Percentiles rank a stretch among this genome's conserved stretches.
These are phyloP conservation scores for Lavandula angustifolia DNA, from an alignment of 257 asterid genomes.

Conservation along the genomic window DNA sequence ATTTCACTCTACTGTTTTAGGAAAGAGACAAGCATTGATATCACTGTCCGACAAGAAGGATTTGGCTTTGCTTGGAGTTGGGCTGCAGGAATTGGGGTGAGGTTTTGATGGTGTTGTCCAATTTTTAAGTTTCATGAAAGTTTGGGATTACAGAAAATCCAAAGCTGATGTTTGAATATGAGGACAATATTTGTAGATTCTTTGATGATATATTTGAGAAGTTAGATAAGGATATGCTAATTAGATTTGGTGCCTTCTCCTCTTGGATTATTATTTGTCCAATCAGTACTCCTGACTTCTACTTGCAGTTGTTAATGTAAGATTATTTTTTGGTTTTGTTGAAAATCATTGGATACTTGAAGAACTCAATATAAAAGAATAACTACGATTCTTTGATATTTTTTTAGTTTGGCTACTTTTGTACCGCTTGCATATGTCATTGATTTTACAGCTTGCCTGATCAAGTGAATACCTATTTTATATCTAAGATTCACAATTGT, in stretches of 20 bases:
- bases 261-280: slow-evolving; percentile 3
- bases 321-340: neutral
- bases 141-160: neutral
- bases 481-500: slow-evolving; percentile 70
- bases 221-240: neutral
- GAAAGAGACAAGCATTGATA: slow-evolving; percentile 75
- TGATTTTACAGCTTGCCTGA: neutral
- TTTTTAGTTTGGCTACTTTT: slow-evolving; percentile 20
- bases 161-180: slow-evolving; percentile 8
- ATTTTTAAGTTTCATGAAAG: neutral
- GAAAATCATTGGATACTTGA: neutral
- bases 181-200: slow-evolving; percentile 11
- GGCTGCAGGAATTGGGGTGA: slow-evolving; percentile 88
- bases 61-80: slow-evolving; percentile 71
- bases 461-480: neutral
- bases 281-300: neutral
- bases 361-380: neutral
- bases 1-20: slow-evolving; percentile 37
- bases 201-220: neutral
- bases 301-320: neutral
- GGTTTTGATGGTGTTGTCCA: slow-evolving; percentile 15
- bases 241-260: neutral
- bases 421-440: slow-evolving; percentile 20
- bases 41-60: slow-evolving; percentile 90
- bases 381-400: neutral